Percentiles rank a stretch among this genome's conserved stretches.
phyloP scores from a whole-genome alignment of 2,329 filamentous ascomycete genomes.

The Cladosporium sp. region DNA sequence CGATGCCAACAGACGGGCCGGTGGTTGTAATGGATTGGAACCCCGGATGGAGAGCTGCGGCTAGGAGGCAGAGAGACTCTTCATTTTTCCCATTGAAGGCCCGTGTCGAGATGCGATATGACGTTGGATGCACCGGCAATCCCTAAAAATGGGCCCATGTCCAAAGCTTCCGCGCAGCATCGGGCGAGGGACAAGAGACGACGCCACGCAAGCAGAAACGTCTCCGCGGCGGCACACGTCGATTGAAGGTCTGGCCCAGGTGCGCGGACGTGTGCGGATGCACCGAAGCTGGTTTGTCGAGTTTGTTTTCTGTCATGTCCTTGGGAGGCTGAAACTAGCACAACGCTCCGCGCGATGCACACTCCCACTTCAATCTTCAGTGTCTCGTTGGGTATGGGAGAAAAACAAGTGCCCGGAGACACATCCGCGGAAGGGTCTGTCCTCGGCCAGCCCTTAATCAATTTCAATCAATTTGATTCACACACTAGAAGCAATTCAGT shows the following conservation, averaged over 20 bases:
- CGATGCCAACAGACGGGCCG: neutral
- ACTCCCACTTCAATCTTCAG: neutral
- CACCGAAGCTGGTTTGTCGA: too few species aligned
- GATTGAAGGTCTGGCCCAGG: neutral
- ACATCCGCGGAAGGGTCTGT: neutral
- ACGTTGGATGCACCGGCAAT: too few species aligned
- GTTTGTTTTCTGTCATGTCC: neutral
- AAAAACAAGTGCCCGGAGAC: neutral
- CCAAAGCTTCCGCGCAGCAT: neutral
- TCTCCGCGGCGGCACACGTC: neutral
- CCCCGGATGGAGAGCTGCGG: constrained; percentile 3
- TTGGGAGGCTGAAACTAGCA: neutral
- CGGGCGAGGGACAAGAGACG: neutral
- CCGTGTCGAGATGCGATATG: constrained; percentile 4
- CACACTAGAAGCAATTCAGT: too few species aligned
- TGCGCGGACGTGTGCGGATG: neutral
- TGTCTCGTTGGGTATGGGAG: neutral
- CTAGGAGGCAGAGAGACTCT: neutral
- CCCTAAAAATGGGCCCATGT: too few species aligned
- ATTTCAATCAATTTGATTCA: constrained; percentile 9
- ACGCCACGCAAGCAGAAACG: constrained; percentile 5
- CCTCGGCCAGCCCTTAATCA: constrained; percentile 1
- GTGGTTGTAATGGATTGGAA: neutral
- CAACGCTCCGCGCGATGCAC: neutral
- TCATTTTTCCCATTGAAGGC: constrained; percentile 6